These are phyloP conservation scores for Hypoxylon sp. DNA, from an alignment of 2,329 filamentous ascomycete genomes.

Conservation along the genomic window DNA sequence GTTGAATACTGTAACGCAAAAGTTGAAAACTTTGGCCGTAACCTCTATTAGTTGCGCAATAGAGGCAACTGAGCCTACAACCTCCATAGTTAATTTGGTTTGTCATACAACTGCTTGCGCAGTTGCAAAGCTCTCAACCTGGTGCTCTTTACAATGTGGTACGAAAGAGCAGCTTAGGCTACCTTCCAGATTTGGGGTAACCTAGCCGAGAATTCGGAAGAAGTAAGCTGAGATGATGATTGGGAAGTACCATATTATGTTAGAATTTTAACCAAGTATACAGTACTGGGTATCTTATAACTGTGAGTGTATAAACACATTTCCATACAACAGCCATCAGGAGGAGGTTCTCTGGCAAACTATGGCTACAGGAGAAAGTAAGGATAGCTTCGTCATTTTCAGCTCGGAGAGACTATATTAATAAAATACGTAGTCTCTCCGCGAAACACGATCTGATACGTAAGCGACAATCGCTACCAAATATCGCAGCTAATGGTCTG, in stretches of 20 bases:
- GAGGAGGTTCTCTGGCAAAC: neutral
- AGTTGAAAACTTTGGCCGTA: conserved; percentile 34
- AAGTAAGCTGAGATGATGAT: neutral
- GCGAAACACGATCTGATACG: conserved; percentile 12
- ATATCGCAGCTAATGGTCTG: neutral
- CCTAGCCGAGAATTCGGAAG: neutral
- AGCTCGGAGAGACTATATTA: neutral
- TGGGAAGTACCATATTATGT: neutral
- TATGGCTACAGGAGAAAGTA: neutral
- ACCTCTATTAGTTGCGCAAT: conserved; percentile 34
- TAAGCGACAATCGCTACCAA: conserved; percentile 11
- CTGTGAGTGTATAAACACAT: neutral
- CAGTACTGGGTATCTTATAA: neutral
- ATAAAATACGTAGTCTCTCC: neutral
- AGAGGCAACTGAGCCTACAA: conserved; percentile 36
- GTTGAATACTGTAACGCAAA: conserved; percentile 25
- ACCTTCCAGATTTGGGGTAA: neutral
- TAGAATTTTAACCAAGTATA: neutral
- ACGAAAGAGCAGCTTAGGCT: neutral
- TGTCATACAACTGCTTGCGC: conserved; percentile 2
- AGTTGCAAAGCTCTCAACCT: conserved; percentile 1
- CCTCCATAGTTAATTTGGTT: conserved; percentile 24
- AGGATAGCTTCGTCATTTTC: neutral
- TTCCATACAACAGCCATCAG: neutral
- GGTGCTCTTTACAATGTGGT: neutral